These are phyloP conservation scores for Russula emetica DNA, from an alignment of 768 basidiomycete species.

Conservation along the genomic window DNA sequence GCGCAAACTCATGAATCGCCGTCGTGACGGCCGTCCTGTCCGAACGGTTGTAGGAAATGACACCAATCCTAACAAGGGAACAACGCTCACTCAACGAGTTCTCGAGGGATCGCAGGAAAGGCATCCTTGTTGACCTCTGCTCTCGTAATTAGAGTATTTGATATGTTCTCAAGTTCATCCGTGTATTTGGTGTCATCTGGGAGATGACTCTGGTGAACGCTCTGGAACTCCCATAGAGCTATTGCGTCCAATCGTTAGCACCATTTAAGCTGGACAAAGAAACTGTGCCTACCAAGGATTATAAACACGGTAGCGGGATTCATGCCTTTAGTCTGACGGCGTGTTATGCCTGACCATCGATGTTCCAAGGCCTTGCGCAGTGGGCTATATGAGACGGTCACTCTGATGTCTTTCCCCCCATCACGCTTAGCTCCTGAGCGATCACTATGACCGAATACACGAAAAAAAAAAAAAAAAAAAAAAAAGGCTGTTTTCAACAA, in stretches of 20 bases:
- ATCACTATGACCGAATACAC: slow-evolving; percentile 41
- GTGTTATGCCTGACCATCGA: slow-evolving; percentile 65
- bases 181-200: slow-evolving; percentile 48
- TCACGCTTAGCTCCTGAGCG: slow-evolving; percentile 55
- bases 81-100: slow-evolving; percentile 56
- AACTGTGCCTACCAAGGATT: slow-evolving; percentile 54
- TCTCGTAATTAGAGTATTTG: slow-evolving; percentile 53
- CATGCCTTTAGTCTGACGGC: slow-evolving; percentile 76
- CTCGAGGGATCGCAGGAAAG: slow-evolving; percentile 51
- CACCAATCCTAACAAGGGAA: background rate
- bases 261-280: background rate
- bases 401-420: slow-evolving; percentile 54
- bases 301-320: slow-evolving; percentile 70
- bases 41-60: slow-evolving; percentile 1
- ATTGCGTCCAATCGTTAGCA: slow-evolving; percentile 5
- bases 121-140: slow-evolving; percentile 71
- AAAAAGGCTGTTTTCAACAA: slow-evolving; percentile 11
- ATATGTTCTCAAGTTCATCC: slow-evolving; percentile 58
- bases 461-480: slow-evolving; percentile 21
- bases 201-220: slow-evolving; percentile 49
- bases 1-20: slow-evolving; percentile 83
- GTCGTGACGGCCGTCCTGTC: slow-evolving; percentile 62
- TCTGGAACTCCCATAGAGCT: slow-evolving; percentile 86
- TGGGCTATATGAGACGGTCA: slow-evolving; percentile 60
- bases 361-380: slow-evolving; percentile 59